phyloP scores from a whole-genome alignment of 75 land plant species.

The Sequoiadendron giganteum region DNA sequence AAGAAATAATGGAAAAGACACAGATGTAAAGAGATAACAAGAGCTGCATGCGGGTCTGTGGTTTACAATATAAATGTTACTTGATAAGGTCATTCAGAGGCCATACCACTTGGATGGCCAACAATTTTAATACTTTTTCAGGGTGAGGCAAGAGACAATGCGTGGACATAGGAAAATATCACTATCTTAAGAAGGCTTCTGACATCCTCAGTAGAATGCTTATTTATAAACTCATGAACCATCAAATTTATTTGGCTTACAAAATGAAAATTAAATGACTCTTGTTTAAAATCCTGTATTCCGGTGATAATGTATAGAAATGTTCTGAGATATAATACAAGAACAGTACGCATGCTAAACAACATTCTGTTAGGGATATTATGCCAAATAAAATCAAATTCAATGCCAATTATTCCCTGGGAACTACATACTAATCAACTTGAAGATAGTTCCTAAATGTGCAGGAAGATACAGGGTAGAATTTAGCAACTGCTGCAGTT shows the following conservation, averaged over 20 bases:
- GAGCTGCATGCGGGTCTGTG: neutral
- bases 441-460: neutral
- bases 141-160: neutral
- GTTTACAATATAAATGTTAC: neutral
- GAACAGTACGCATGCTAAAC: too few relatives aligned
- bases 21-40: too few relatives aligned
- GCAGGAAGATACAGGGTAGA: neutral
- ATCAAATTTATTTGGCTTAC: neutral
- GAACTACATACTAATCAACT: neutral
- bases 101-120: neutral
- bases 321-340: neutral
- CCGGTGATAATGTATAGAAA: neutral
- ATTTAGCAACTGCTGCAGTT: neutral
- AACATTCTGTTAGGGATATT: neutral
- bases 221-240: neutral
- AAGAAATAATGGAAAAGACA: neutral
- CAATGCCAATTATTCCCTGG: neutral
- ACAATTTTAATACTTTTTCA: too few relatives aligned
- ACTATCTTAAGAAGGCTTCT: neutral
- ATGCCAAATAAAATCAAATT: neutral
- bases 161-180: neutral
- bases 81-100: neutral
- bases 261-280: neutral
- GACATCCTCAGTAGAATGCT: neutral
- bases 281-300: neutral